Evolutionary conservation across 1,284 basidiomycete genomes (phyloP), one percentile per base, ranked within the genome.

Genomic region (Trametes pubescens): DNA sequence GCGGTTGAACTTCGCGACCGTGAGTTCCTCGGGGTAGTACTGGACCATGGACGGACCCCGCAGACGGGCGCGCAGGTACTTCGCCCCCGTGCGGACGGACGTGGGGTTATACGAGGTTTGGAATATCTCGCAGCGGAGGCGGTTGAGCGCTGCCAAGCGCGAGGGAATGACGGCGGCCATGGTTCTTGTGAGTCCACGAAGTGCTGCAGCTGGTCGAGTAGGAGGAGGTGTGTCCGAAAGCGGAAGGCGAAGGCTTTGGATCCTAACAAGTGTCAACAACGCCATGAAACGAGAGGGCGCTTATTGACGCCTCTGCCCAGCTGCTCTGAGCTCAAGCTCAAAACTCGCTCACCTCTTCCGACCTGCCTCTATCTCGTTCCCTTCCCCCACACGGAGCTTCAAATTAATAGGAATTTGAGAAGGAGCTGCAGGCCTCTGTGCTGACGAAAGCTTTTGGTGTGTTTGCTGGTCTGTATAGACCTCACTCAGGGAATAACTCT

Each of bases 51-150:
- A 83, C 0, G 92, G 92, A 0, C 94, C 94, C 1, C 87, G 85
- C 38, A 96, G 84, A 8, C 89, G 84, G 32, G 84, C 81, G 44
- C 89, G 87, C 53, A 96, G 86, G 80, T 95, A 93, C 78, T 96
- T 96, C 22, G 92, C 88, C 37, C 94, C 94, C 0, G 91, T 94
- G 29, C 94, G 89, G 8, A 86, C 75, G 47, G 86, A 87, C 5
- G 83, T 84, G 0, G 93, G 93, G 77, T 96, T 96, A 77, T 91
- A 94, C 2, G 90, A 83, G 6, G 93, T 95, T 75, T 94, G 86
- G 75, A 96, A 96, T 60, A 97, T 86, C 32, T 82, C 75, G 73
- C 86, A 89, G 58, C 89, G 88, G 9, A 90, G 80, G 51, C 82
- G 82, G 0, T 76, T 82, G 51, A 93, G 79, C 9, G 84, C 80